Conservation (phyloP, 139 green algal species). For the Chloropicon primus region DNA sequence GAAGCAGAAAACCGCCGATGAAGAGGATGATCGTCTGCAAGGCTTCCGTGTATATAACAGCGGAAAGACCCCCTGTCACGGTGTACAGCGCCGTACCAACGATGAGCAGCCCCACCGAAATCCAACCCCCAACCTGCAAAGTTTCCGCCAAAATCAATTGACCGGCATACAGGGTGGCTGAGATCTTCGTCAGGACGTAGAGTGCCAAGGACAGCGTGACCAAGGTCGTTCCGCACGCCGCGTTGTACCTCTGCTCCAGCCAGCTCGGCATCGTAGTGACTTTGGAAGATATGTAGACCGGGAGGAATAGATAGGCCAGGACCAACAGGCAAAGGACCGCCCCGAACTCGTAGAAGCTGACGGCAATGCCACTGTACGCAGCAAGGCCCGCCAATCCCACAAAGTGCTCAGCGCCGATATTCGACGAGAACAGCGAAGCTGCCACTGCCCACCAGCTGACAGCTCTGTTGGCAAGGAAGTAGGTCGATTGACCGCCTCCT, state of each 20-base stretch:
- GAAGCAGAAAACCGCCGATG: slow-evolving; percentile 15
- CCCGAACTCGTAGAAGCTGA: slow-evolving; percentile 24
- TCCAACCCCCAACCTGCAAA: not conserved
- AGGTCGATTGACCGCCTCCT: not conserved
- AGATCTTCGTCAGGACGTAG: slow-evolving; percentile 23
- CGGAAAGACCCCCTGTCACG: slow-evolving; percentile 16
- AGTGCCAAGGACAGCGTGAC: slow-evolving; percentile 13
- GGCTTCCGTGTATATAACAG: slow-evolving; percentile 29
- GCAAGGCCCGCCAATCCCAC: slow-evolving; percentile 29
- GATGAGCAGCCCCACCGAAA: slow-evolving; percentile 15
- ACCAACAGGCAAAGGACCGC: slow-evolving; percentile 16
- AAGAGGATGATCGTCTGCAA: slow-evolving; percentile 26
- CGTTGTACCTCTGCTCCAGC: slow-evolving; percentile 19
- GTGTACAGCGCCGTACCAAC: slow-evolving; percentile 29
- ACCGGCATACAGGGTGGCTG: slow-evolving; percentile 16
- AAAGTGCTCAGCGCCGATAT: slow-evolving; percentile 36
- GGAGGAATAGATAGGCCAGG: slow-evolving; percentile 26
- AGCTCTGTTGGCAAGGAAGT: slow-evolving; percentile 15
- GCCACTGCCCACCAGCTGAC: slow-evolving; percentile 21
- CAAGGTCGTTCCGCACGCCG: slow-evolving; percentile 6
- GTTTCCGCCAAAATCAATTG: slow-evolving; percentile 11
- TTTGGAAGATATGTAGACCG: slow-evolving; percentile 15
- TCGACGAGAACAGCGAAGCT: slow-evolving; percentile 23
- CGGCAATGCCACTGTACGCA: slow-evolving; percentile 18
- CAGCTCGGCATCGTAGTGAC: slow-evolving; percentile 25